Evolutionary conservation across 1,284 basidiomycete species (phyloP).

Genomic region (Ganoderma resinaceum): DNA sequence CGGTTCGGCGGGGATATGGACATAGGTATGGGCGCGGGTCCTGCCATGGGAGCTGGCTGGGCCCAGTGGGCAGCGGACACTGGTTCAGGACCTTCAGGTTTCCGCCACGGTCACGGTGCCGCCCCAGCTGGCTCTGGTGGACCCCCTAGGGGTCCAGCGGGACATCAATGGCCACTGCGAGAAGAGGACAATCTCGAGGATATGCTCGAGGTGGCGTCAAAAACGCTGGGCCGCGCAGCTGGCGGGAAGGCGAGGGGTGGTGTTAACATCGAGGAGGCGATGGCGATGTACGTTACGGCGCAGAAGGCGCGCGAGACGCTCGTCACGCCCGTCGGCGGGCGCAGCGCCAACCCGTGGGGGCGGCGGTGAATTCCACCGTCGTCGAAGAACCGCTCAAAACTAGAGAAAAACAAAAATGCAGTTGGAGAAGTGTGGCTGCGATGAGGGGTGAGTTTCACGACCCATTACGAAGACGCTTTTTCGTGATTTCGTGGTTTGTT

Average conservation of each 20-base stretch:
- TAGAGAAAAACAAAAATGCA: not conserved
- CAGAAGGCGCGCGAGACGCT: conserved; percentile 29
- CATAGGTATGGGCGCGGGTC: not conserved
- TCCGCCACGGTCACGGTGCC: not conserved
- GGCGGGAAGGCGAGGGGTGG: conserved; percentile 5
- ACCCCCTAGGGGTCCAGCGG: not conserved
- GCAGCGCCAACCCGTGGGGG: conserved; percentile 20
- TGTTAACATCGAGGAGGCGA: conserved; percentile 27
- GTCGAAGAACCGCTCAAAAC: not conserved
- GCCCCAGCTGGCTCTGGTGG: not conserved
- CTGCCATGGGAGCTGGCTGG: conserved; percentile 8
- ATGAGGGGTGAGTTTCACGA: not conserved
- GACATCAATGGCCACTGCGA: conserved; percentile 16
- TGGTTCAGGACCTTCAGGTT: not conserved
- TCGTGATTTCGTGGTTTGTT: conserved; percentile 6
- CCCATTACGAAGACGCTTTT: conserved; percentile 4
- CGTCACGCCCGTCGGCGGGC: conserved; percentile 28
- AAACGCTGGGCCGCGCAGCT: conserved; percentile 17
- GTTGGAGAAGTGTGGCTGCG: conserved; percentile 7
- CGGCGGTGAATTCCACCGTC: conserved; percentile 12
- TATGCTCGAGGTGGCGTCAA: conserved; percentile 25
- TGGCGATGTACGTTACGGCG: conserved; percentile 31
- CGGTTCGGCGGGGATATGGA: conserved; percentile 8
- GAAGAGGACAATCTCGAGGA: conserved; percentile 21
- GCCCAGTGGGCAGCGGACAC: conserved; percentile 12